Base-by-base conservation (phyloP, 2,329 filamentous ascomycete species). In the Penicillium sp. region DNA sequence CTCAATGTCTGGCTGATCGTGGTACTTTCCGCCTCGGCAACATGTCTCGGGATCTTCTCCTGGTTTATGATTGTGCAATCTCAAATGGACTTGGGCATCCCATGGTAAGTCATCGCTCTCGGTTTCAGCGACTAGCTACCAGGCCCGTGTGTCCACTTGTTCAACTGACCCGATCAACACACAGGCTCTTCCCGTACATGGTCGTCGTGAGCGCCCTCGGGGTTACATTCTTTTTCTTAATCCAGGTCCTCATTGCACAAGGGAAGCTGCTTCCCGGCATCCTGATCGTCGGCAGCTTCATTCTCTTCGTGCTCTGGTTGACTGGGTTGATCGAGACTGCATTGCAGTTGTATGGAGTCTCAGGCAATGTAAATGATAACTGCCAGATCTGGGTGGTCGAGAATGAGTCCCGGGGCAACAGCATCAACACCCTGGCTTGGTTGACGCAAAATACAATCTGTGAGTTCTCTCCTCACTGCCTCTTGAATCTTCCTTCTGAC, bases 1-100 rank as follows among this genome's bases (percentile, higher is more conserved):
- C 80, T 89, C 65, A 88, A 88, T 69, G 75, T 87, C 69, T 89
- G 86, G 86, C 83, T 85, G 56, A 83, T 88, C 67, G 78, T 87
- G 66, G 86, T 88, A 72, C 79, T 88, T 16, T 83, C 81, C 0
- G 82, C 83, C 1, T 84, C 84, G 11, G 81, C 83, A 28, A 82
- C 82, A 55, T 82, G 86, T 57, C 76, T 88, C 1, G 86, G 86
- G 7, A 81, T 89, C 46, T 87, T 85, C 69, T 82, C 84, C 19
- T 82, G 82, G 74, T 87, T 89, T 68, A 83, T 88, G 73, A 68
- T 76, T 2, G 83, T 87, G 25, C 86, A 89, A 73, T 76, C 81
- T 42, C 79, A 82, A 46, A 78, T 88, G 72, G 69, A 78, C 28
- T 67, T 86, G 28, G 83, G 81, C n/a, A 83, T 82, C 59, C 86